Base-by-base conservation (phyloP, 257 asterid species). In the Vinca minor region DNA sequence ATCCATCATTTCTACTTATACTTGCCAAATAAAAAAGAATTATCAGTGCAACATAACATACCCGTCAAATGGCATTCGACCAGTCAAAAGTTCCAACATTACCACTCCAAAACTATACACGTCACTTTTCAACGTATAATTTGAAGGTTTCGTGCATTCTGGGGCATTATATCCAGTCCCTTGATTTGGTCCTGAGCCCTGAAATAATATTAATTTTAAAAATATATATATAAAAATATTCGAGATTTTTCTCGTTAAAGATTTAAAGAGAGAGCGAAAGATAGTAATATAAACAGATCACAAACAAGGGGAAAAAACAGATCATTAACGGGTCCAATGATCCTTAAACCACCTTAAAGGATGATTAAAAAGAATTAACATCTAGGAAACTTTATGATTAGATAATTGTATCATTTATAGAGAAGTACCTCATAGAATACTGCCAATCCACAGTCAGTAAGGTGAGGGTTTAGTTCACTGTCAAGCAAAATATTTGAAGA, bases 401-500 rank as follows among this genome's bases (percentile, higher is more conserved):
- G 20, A 47, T 57, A 47, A 28, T 23, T 64, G 62, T 12, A 28
- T 56, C n/a, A n/a, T n/a, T n/a, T n/a, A n/a, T n/a, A n/a, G n/a
- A n/a, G n/a, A n/a, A n/a, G 23, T 65, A 77, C 83, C 83, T 77
- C 77, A 41, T 78, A 67, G 55, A 81, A 71, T 52, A 26, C 66
- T 57, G 73, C 79, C 78, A 82, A 63, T 56, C 92, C 88, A 50
- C 92, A 82, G 58, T 82, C 92, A 13, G 82, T 52, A 36, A 85
- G 92, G 54, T 41, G 74, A 52, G 92, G 85, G 68, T 82, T 80
- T 52, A 82, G 73, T 64, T 78, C 87, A 4, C 65, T 28, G 67
- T 85, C 85, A 0, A 85, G 92, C 70, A 85, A 75, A 66, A 85
- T 80, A 71, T 82, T 85, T 17, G 85, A 76, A 18, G 92, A 80